phyloP scores from a whole-genome alignment of 2,329 filamentous ascomycete species.

The Colletotrichum sp. region DNA sequence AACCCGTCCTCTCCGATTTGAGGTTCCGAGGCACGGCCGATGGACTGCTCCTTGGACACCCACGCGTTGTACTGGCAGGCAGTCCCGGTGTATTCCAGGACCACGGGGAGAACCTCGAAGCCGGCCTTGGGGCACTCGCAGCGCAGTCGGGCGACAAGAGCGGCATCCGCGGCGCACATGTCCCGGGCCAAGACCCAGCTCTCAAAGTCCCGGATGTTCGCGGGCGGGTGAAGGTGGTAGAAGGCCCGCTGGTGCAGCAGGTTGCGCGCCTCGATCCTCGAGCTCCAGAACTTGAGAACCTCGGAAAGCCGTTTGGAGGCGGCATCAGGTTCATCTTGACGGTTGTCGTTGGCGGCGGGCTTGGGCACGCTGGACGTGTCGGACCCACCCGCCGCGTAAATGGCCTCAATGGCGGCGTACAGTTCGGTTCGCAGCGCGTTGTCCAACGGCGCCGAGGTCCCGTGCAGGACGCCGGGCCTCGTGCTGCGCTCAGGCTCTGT shows the following conservation, averaged over 20 bases:
- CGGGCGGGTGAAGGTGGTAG: constrained; percentile 9
- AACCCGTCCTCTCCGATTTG: neutral
- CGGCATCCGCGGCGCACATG: neutral
- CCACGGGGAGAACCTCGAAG: constrained; percentile 12
- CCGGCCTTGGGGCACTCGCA: neutral
- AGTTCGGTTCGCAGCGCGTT: neutral
- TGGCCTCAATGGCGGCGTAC: constrained; percentile 1
- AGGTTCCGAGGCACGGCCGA: neutral
- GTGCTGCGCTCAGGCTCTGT: neutral
- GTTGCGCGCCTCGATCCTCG: neutral
- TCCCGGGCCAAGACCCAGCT: neutral
- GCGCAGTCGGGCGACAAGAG: neutral
- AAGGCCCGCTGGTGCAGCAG: neutral
- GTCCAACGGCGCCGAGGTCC: neutral
- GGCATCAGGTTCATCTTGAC: neutral
- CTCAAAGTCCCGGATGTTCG: neutral
- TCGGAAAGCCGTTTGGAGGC: neutral
- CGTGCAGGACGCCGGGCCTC: neutral
- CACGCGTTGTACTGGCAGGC: neutral
- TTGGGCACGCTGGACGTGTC: neutral
- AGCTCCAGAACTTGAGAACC: neutral
- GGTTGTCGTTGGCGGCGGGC: neutral
- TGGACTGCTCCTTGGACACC: neutral
- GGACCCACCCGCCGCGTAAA: constrained; percentile 6
- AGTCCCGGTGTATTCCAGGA: constrained; percentile 9